Evolutionary conservation across 805 yeast species (phyloP).

Genomic region (Wickerhamiella spandovensis): DNA sequence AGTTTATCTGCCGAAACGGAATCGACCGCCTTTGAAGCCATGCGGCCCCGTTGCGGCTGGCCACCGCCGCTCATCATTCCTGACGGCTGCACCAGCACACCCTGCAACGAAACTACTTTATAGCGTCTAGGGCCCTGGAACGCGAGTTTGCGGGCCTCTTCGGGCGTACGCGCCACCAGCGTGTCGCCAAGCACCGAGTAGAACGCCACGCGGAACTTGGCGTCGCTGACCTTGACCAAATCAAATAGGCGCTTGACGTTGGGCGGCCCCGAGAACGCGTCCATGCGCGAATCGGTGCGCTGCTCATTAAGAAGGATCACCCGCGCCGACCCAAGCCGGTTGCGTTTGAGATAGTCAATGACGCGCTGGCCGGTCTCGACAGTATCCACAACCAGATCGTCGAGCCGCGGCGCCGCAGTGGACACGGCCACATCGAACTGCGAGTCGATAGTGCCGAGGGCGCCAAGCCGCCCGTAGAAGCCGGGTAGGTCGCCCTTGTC

Average conservation of each 20-base stretch:
- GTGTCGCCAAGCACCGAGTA: constrained; percentile 80
- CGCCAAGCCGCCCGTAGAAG: constrained; percentile 83
- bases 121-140: constrained; percentile 58
- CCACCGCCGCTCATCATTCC: constrained; percentile 99
- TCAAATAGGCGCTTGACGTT: constrained; percentile 76
- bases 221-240: constrained; percentile 52
- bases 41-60: constrained; percentile 51
- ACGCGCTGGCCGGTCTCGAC: constrained; percentile 61
- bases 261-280: constrained; percentile 34
- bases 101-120: constrained; percentile 87
- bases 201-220: constrained; percentile 71
- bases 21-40: constrained; percentile 27
- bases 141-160: constrained; percentile 78
- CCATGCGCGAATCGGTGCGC: constrained; percentile 37
- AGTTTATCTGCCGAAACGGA: constrained; percentile 9
- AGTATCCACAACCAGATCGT: constrained; percentile 83
- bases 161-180: constrained; percentile 64
- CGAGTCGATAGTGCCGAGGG: constrained; percentile 80
- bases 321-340: constrained; percentile 76
- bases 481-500: constrained; percentile 76
- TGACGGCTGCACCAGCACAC: constrained; percentile 78
- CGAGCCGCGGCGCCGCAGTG: constrained; percentile 83
- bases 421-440: constrained; percentile 86
- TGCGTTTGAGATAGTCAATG: constrained; percentile 69
- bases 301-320: constrained; percentile 71